phyloP scores from a whole-genome alignment of 768 basidiomycete species.

The Phylloporus scabripes region DNA sequence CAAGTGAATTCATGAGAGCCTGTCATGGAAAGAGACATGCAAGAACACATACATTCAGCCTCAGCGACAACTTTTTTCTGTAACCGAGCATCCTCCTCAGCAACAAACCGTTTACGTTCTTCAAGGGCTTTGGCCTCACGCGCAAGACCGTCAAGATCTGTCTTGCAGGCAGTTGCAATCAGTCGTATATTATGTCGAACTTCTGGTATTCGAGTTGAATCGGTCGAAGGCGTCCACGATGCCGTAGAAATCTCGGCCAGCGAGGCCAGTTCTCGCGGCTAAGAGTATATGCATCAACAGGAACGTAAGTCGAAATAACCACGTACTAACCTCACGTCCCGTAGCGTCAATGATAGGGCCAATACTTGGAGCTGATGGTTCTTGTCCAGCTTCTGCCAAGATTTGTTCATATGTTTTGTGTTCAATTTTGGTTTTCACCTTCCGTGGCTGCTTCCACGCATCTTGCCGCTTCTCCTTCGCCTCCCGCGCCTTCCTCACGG shows the following conservation, averaged over 20 bases:
- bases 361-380: conserved; percentile 47
- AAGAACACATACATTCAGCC: conserved; percentile 55
- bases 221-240: conserved; percentile 83
- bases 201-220: conserved; percentile 88
- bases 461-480: conserved; percentile 65
- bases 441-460: conserved; percentile 83
- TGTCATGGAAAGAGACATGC: background rate
- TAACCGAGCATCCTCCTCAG: conserved; percentile 64
- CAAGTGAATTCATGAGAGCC: conserved; percentile 1
- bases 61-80: conserved; percentile 68
- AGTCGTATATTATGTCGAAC: conserved; percentile 93
- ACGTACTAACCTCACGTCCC: conserved; percentile 72
- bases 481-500: conserved; percentile 37
- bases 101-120: conserved; percentile 70
- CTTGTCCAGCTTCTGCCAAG: conserved; percentile 76
- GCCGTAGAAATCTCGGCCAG: conserved; percentile 70
- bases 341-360: conserved; percentile 94
- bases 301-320: background rate
- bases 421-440: conserved; percentile 76
- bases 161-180: conserved; percentile 76
- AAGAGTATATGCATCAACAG: conserved; percentile 8
- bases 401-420: conserved; percentile 99
- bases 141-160: conserved; percentile 82
- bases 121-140: conserved; percentile 82
- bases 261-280: conserved; percentile 87